These are phyloP conservation scores for Eucalyptus polyanthemos DNA, from an alignment of 345 rosid genomes.

Conservation along the genomic window DNA sequence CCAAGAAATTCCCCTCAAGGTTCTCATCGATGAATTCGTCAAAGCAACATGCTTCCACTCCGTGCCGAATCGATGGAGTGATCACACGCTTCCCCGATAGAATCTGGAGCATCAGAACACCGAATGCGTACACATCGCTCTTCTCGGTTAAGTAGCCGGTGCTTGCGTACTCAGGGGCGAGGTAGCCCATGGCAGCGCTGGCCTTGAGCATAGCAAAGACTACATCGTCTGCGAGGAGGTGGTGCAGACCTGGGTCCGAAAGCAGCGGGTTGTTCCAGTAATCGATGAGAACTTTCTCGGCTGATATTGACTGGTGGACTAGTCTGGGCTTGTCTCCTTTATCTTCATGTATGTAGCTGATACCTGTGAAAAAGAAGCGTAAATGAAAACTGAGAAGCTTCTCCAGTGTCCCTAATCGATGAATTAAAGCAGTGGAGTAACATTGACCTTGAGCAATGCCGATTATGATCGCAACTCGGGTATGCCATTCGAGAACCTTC, in stretches of 20 bases:
- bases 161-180: conserved; percentile 86
- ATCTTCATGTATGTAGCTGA: conserved; percentile 56
- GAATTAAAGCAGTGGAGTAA: background rate
- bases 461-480: conserved; percentile 59
- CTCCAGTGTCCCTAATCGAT: background rate
- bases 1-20: conserved; percentile 45
- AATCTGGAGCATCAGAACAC: conserved; percentile 64
- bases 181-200: conserved; percentile 97
- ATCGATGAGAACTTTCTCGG: conserved; percentile 73
- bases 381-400: background rate
- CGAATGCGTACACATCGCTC: conserved; percentile 83
- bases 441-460: conserved; percentile 84
- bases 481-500: conserved; percentile 74
- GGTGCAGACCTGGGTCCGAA: conserved; percentile 77
- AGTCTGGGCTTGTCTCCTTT: conserved; percentile 51
- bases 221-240: conserved; percentile 79
- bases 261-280: conserved; percentile 57
- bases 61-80: conserved; percentile 28
- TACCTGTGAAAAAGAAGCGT: conserved; percentile 32
- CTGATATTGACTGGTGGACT: conserved; percentile 79
- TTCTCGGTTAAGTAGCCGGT: conserved; percentile 90
- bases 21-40: conserved; percentile 58
- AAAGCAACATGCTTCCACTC: conserved; percentile 37
- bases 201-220: conserved; percentile 87
- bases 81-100: conserved; percentile 59